phyloP scores from a whole-genome alignment of 306 rosid genomes.

The Vicia villosa region DNA sequence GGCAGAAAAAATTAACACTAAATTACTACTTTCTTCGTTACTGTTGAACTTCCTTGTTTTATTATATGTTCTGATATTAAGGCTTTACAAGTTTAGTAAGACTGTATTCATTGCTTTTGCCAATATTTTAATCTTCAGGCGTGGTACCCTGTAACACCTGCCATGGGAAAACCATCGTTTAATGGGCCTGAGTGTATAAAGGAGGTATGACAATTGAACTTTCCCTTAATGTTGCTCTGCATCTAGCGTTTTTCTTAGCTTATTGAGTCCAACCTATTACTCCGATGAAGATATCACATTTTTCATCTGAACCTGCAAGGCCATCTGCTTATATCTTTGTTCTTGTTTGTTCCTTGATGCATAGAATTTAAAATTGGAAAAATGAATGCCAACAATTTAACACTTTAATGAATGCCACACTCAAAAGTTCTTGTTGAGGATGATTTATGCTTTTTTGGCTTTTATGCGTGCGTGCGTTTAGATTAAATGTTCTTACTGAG shows the following conservation, averaged over 20 bases:
- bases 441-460: not conserved
- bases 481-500: not conserved
- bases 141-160: conserved; percentile 86
- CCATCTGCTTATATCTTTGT: conserved; percentile 9
- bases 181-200: conserved; percentile 84
- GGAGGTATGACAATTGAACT: conserved; percentile 55
- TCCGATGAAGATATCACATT: not conserved
- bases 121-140: conserved; percentile 46
- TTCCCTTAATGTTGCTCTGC: conserved; percentile 19
- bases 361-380: not conserved
- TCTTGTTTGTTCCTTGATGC: conserved; percentile 4
- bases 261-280: conserved; percentile 8
- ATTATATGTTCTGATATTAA: not conserved
- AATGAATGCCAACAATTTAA: not conserved
- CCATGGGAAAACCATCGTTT: conserved; percentile 85
- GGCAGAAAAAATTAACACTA: conserved; percentile 4
- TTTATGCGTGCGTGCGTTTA: not conserved
- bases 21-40: not conserved
- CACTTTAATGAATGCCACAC: not conserved
- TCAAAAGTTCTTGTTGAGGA: too few relatives aligned
- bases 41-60: not conserved
- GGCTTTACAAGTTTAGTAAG: not conserved
- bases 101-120: not conserved
- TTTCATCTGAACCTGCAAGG: conserved; percentile 20
- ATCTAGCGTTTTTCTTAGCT: not conserved